Conservation (phyloP, 2,329 filamentous ascomycete species). For the Cercospora janseana region DNA sequence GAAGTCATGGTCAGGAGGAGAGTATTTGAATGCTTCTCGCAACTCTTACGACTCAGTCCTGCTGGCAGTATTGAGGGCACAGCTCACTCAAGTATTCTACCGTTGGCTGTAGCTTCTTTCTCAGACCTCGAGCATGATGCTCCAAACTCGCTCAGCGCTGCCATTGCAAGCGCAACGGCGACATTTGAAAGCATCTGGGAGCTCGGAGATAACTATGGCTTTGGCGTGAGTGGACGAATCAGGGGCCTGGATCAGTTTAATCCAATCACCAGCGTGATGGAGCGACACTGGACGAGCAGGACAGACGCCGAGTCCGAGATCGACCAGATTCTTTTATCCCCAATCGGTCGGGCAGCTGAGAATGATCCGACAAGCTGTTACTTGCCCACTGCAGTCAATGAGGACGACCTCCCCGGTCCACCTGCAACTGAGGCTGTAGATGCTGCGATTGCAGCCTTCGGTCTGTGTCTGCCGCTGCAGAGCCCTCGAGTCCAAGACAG, state of each 20-base stretch:
- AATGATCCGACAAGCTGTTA: conserved; percentile 86
- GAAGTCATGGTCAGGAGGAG: conserved; percentile 90
- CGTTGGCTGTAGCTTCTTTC: conserved; percentile 85
- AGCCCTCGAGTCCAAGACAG: conserved; percentile 92
- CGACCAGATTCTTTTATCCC: conserved; percentile 54
- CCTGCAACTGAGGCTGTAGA: conserved; percentile 93
- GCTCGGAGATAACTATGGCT: conserved; percentile 88
- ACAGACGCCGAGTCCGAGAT: conserved; percentile 64
- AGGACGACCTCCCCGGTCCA: conserved; percentile 59
- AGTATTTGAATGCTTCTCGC: conserved; percentile 91
- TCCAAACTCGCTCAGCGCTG: conserved; percentile 79
- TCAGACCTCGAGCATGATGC: conserved; percentile 88
- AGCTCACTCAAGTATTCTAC: conserved; percentile 86
- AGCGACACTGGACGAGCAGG: conserved; percentile 40
- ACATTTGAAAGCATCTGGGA: conserved; percentile 96
- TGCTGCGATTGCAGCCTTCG: conserved; percentile 88
- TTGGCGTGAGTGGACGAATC: conserved; percentile 85
- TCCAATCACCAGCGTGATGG: conserved; percentile 66
- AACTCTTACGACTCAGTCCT: conserved; percentile 84
- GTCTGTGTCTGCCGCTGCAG: conserved; percentile 84
- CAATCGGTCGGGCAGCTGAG: conserved; percentile 79
- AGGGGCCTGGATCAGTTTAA: conserved; percentile 69
- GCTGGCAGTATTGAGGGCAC: conserved; percentile 80
- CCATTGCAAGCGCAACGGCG: conserved; percentile 85
- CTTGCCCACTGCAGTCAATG: conserved; percentile 41